Evolutionary conservation across 495 filamentous ascomycete species (phyloP).

Genomic region (Hyaloscypha variabilis): DNA sequence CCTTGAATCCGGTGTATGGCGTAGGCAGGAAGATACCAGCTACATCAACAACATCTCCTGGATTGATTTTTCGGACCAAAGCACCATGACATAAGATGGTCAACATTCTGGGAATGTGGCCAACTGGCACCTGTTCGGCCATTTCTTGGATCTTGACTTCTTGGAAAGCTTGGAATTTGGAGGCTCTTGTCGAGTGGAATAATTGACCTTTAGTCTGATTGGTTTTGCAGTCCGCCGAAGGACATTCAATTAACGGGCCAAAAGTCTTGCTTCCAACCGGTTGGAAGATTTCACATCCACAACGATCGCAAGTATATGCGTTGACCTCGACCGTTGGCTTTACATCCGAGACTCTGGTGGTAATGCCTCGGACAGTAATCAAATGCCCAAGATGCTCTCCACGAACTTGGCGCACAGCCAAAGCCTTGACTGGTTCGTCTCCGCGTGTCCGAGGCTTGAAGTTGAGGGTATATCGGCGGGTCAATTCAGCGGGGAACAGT

Average conservation of each 20-base stretch:
- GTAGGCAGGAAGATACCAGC: conserved; percentile 95
- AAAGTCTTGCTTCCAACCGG: conserved; percentile 91
- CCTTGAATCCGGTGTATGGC: conserved; percentile 96
- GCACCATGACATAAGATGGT: conserved; percentile 89
- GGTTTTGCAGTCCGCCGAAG: conserved; percentile 82
- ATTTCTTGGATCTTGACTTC: conserved; percentile 99
- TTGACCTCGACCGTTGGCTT: conserved; percentile 97
- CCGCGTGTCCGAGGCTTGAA: conserved; percentile 86
- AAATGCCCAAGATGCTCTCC: conserved; percentile 90
- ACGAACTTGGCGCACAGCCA: conserved; percentile 89
- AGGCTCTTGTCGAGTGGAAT: conserved; percentile 89
- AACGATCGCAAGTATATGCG: conserved; percentile 95
- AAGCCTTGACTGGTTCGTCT: conserved; percentile 76
- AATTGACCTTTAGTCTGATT: conserved; percentile 94
- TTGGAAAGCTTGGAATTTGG: conserved; percentile 96
- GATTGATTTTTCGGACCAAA: conserved; percentile 82
- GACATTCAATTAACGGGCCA: conserved; percentile 79
- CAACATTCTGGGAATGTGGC: conserved; percentile 89
- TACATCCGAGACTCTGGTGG: conserved; percentile 94
- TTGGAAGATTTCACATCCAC: conserved; percentile 97
- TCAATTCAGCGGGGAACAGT: conserved; percentile 88
- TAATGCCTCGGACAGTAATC: conserved; percentile 93
- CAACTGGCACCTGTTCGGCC: conserved; percentile 96
- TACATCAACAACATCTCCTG: conserved; percentile 91
- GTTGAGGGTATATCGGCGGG: conserved; percentile 89